Evolutionary conservation across 2,329 filamentous ascomycete species (phyloP).

Genomic region (Clonostachys sp.): DNA sequence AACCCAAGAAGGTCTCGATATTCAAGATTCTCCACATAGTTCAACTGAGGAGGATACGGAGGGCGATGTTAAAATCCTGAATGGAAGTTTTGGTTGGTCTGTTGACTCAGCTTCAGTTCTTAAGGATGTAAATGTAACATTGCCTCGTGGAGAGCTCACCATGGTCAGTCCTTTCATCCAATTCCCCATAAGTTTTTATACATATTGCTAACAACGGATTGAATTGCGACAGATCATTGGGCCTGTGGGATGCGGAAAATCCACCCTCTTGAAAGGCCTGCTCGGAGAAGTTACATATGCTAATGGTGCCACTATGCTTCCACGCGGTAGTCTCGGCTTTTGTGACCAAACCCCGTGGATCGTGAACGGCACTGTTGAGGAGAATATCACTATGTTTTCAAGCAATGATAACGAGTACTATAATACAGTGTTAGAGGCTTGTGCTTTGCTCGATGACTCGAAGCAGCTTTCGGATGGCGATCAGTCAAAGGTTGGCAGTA

Average conservation of each 20-base stretch:
- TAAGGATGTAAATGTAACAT: slow-evolving; percentile 10
- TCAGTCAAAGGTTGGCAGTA: slow-evolving; percentile 18
- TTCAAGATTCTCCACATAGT: background rate
- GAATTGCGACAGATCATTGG: slow-evolving; percentile 19
- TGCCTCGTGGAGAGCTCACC: slow-evolving; percentile 4
- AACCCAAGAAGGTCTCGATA: background rate
- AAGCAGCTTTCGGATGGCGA: slow-evolving; percentile 12
- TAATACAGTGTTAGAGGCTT: slow-evolving; percentile 20
- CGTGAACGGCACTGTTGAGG: slow-evolving; percentile 28
- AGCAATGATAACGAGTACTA: slow-evolving; percentile 20
- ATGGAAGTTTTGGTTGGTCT: background rate
- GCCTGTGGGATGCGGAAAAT: slow-evolving; percentile 35
- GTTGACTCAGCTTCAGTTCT: background rate
- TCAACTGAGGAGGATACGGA: background rate
- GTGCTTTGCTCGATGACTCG: slow-evolving; percentile 22
- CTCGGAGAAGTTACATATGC: slow-evolving; percentile 24
- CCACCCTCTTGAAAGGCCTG: slow-evolving; percentile 27
- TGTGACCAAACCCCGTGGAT: slow-evolving; percentile 40
- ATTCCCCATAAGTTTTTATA: slow-evolving; percentile 6
- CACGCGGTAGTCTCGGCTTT: slow-evolving; percentile 25
- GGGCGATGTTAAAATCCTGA: slow-evolving; percentile 1
- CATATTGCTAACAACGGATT: too few species aligned
- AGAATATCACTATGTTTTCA: slow-evolving; percentile 26
- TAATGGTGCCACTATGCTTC: slow-evolving; percentile 15
- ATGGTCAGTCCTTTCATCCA: slow-evolving; percentile 8